These are phyloP conservation scores for Moelleriella libera DNA, from an alignment of 2,329 filamentous ascomycete species.

Conservation along the genomic window DNA sequence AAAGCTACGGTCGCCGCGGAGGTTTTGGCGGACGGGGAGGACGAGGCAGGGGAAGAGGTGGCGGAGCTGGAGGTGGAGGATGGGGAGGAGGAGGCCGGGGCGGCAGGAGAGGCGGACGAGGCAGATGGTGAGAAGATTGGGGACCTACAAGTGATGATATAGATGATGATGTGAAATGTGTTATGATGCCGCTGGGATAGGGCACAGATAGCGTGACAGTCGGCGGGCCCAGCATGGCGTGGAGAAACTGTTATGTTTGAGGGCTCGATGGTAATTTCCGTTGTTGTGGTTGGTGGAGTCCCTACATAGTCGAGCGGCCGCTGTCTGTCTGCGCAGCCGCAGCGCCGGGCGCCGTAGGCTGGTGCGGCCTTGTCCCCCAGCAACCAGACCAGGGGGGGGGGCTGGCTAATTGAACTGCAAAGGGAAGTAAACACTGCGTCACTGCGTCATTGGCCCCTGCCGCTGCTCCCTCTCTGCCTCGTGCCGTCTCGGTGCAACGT, in stretches of 20 bases:
- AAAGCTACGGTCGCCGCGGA: conserved; percentile 17
- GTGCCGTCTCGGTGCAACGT: background rate
- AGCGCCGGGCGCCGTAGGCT: background rate
- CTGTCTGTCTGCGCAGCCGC: no score
- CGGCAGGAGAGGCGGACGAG: conserved; percentile 7
- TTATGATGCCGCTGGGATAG: no score
- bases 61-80: conserved; percentile 23
- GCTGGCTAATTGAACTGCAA: conserved; percentile 6
- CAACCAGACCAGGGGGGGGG: conserved; percentile 5
- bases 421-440: conserved; percentile 4
- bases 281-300: no score
- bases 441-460: background rate
- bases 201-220: background rate
- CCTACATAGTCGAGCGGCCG: no score
- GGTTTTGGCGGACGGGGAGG: conserved; percentile 22
- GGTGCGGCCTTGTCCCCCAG: background rate
- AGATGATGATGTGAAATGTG: no score
- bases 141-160: no score
- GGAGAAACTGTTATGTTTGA: no score
- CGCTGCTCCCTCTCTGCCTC: background rate
- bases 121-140: background rate
- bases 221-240: no score
- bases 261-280: no score
- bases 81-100: conserved; percentile 21
- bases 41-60: conserved; percentile 19